Evolutionary conservation across 2,329 filamentous ascomycete species (phyloP), one percentile per base, ranked within the genome.

Genomic region (Alternaria viburni): DNA sequence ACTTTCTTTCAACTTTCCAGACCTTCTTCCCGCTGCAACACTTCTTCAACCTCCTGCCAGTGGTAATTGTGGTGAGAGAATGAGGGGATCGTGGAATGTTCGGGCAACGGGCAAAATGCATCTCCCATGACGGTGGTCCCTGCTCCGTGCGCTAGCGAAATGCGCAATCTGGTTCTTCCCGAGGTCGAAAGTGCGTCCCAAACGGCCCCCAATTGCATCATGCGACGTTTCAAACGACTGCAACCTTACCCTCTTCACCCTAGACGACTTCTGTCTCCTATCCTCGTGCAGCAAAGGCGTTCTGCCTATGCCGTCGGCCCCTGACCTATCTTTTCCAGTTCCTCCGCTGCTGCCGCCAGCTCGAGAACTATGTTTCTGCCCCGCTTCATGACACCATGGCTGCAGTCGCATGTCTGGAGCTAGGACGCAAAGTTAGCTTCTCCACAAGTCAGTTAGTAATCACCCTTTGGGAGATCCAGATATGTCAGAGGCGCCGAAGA

Each of bases 11-110:
- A 65, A 70, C 59, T 74, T 77, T 76, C 75, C 78, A 76, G 64
- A 70, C 77, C 77, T 77, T 76, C 77, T 77, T 79, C 79, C 79
- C 78, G 79, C 79, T 76, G 76, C 79, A 63, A 77, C 77, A 71
- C 77, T 74, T 73, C 77, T 77, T 71, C 78, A 70, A 73, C 78
- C 77, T 69, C 79, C 78, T 76, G 78, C 76, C 76, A 66, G 67
- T 47, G 32, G 47, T 62, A 36, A 55, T 49, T 59, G 67, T 66
- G 69, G 61, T 62, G 66, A 69, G 67, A 67, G 65, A 69, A 68
- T 68, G 69, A 68, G 66, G 54, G 57, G 68, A 55, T 63, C 65
- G 62, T 47, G 64, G 65, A 65, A 68, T 64, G 65, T 59, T 56
- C 66, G 70, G 68, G 66, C 62, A 57, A 57, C 68, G 60, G 69